These are phyloP conservation scores for Globisporangium nunn DNA, from an alignment of 352 stramenopile species.

Conservation along the genomic window DNA sequence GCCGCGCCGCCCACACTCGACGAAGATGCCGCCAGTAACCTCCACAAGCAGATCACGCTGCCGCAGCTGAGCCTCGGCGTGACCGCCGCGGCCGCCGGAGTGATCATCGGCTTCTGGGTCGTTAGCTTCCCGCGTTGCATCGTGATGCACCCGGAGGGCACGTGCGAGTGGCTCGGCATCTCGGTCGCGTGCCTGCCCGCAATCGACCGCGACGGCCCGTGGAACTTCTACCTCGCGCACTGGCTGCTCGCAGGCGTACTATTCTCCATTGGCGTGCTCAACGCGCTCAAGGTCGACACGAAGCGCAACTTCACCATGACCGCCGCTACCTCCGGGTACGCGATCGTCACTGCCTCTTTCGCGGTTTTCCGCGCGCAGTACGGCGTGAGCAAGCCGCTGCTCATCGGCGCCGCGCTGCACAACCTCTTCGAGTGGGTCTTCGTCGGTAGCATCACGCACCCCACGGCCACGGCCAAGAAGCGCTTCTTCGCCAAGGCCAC, in stretches of 20 bases:
- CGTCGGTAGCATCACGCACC: constrained; percentile 6
- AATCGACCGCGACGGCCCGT: constrained; percentile 7
- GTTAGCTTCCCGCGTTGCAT: constrained; percentile 13
- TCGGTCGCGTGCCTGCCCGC: constrained; percentile 9
- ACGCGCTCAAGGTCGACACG: constrained; percentile 2
- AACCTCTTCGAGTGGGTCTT: constrained; percentile 14
- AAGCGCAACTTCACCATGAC: constrained; percentile 8
- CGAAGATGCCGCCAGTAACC: no score
- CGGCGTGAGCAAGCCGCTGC: constrained; percentile 7
- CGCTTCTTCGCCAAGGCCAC: constrained; percentile 6
- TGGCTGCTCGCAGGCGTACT: constrained; percentile 11
- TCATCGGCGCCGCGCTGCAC: constrained; percentile 12
- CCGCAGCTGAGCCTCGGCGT: constrained; percentile 5
- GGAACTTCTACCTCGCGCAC: constrained; percentile 10
- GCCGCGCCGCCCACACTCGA: no score
- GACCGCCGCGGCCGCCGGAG: constrained; percentile 1
- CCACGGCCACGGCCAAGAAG: constrained; percentile 5
- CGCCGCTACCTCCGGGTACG: constrained; percentile 5
- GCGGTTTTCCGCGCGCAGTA: constrained; percentile 11
- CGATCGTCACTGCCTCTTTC: constrained; percentile 7
- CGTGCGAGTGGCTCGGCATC: constrained; percentile 9
- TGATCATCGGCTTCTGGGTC: constrained; percentile 11
- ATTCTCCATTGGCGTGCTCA: constrained; percentile 8
- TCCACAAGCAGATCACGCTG: not conserved
- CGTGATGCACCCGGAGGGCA: constrained; percentile 11